Base-by-base conservation (phyloP, 1,139 yeast genomes). In the Candida sojae region DNA sequence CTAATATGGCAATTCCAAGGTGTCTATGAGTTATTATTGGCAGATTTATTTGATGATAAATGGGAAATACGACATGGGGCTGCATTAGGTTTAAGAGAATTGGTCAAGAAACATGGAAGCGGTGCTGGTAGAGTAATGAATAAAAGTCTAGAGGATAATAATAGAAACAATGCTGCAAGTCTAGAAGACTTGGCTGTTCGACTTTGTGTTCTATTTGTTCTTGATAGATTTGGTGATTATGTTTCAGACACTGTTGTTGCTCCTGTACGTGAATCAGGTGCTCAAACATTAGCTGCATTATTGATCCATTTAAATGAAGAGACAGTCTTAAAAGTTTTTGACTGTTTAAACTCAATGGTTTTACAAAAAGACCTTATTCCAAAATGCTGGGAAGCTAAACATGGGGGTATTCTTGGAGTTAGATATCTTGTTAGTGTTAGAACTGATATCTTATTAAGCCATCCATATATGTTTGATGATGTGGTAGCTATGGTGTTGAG, bases 41-140 rank as follows among this genome's bases (percentile, higher is more conserved):
- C 83, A 40, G 97, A 92, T 59, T 70, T 95, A 50, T 90, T 90
- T 62, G 86, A 87, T 56, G 95, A 89, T 41, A 77, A 80, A 46
- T 95, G 99, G 99, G 99, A 95, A 69, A 77, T 86, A 13, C 83
- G 99, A 58, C 99, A 95, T 66, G 99, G 99, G 37, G 93, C 98
- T 0, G 90, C 96, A 6, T 75, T 93, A 56, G 99, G 99, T 0
- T 73, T 95, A 42, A 78, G 99, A 62, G 99, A 93, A 64, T 74
- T 95, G 43, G 77, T 93, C 51, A 86, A 84, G 54, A 84, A 82
- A 53, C 99, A 92, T 59, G 97, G 97, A 0, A 73, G 73, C 42
- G 89, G 95, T 29, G 96, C 95, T 2, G 97, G 97, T 12, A 79
- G 96, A 63, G 78, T 90, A 4, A 76, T 78, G 62, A 89, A 90